Evolutionary conservation across 345 rosid genomes (phyloP).

Genomic region (Populus tremula): DNA sequence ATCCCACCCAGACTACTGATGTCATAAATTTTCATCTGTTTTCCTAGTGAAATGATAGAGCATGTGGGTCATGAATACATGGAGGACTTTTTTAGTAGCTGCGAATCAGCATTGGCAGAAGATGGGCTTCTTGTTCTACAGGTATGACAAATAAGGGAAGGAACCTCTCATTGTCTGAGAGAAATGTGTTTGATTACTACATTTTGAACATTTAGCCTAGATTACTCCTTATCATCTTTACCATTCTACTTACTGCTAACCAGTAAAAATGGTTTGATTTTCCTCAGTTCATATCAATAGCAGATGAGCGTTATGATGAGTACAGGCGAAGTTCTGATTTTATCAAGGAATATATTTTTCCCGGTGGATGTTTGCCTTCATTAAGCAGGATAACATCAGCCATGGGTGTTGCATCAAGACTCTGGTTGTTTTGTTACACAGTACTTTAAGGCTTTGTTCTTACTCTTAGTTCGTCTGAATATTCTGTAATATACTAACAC

Average conservation of each 20-base stretch:
- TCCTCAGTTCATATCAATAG: slow-evolving; percentile 73
- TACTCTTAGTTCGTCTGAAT: too few relatives aligned
- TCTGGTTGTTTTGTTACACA: slow-evolving; percentile 37
- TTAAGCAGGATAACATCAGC: slow-evolving; percentile 70
- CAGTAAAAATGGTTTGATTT: not conserved
- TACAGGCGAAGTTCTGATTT: slow-evolving; percentile 82
- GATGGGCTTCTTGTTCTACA: slow-evolving; percentile 79
- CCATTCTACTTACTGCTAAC: not conserved
- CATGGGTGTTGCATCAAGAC: slow-evolving; percentile 69
- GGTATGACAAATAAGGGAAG: slow-evolving; percentile 32
- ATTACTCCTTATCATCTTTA: not conserved
- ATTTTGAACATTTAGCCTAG: not conserved
- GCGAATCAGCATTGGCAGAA: slow-evolving; percentile 71
- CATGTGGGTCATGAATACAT: slow-evolving; percentile 90
- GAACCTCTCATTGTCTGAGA: too few relatives aligned
- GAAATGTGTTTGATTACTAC: not conserved
- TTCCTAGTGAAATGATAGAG: slow-evolving; percentile 84
- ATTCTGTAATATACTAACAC: too few relatives aligned
- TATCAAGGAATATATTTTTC: slow-evolving; percentile 90
- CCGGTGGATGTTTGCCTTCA: slow-evolving; percentile 86
- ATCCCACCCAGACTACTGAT: not conserved
- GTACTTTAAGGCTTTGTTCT: not conserved
- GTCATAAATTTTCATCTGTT: not conserved
- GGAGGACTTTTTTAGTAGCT: slow-evolving; percentile 72
- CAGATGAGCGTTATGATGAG: slow-evolving; percentile 78